Conservation (phyloP, 306 rosid species). For the Quillaja saponaria region DNA sequence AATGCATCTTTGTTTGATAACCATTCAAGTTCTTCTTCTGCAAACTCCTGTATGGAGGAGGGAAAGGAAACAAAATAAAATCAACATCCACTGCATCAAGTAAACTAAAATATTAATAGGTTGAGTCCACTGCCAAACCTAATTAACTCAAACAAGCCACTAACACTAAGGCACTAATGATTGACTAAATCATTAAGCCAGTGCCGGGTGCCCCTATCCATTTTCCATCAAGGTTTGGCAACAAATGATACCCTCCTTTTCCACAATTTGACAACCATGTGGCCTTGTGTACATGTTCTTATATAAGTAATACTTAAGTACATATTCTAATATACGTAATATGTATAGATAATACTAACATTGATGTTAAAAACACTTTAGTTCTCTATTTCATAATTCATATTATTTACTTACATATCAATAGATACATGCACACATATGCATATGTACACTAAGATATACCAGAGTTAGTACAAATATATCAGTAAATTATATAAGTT, state of each 20-base stretch:
- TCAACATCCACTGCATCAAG: conserved; percentile 8
- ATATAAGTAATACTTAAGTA: too few species aligned
- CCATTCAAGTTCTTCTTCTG: conserved; percentile 89
- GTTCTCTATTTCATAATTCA: too few species aligned
- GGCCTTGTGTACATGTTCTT: too few species aligned
- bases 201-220: neutral
- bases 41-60: conserved; percentile 41
- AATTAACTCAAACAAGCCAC: neutral
- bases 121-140: conserved; percentile 19
- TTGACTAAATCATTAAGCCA: conserved; percentile 17
- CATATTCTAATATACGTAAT: too few species aligned
- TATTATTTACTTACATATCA: too few species aligned
- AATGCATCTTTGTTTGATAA: conserved; percentile 78
- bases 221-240: neutral
- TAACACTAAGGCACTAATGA: neutral
- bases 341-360: too few species aligned
- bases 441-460: too few species aligned
- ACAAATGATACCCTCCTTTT: neutral
- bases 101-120: conserved; percentile 2
- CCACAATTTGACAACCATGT: neutral
- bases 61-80: neutral
- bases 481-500: too few species aligned
- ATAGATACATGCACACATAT: too few species aligned
- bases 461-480: too few species aligned
- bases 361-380: too few species aligned